Evolutionary conservation across 306 rosid species (phyloP), one percentile per base, ranked within the genome.

Genomic region (Cucumis melo): DNA sequence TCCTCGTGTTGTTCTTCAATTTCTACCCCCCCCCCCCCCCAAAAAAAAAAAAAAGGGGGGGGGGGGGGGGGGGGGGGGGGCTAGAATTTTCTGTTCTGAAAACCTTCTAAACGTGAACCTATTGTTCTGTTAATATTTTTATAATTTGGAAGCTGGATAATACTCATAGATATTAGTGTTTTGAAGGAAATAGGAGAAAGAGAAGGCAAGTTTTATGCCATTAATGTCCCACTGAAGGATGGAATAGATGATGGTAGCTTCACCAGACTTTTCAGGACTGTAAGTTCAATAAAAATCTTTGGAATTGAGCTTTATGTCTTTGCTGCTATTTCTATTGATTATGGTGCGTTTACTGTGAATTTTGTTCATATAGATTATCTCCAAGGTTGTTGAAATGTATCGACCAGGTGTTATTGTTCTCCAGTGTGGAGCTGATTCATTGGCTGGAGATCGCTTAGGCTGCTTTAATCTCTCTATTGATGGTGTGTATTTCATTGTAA

Each of bases 381-480:
- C 99, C 78, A 92, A 92, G 94, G 99, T 94, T 67, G 91, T 94
- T 82, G 99, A 92, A 88, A 94, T 86, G 79, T 94, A 94, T 85
- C 91, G 68, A 80, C 99, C 99, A 38, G 97, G 99, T 57, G 97
- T 65, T 34, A 90, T 94, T 84, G 97, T 94, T 87, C 99, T 94
- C 77, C 99, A 94, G 78, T 94, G 99, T 83, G 99, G 99, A 83
- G 99, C 99, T 39, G 99, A 94, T 88, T 94, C 99, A 1, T 93
- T 94, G 79, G 97, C 99, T 78, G 97, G 97, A 73, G 99, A 94
- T 79, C 97, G 99, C 82, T 85, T 94, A 87, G 99, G 99, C 83
- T 94, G 99, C 93, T 94, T 94, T 95, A 94, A 94, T 88, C 99
- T 94, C 83, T 94, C 99, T 82, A 92, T 94, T 88, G 99, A 94